Percentiles rank a stretch among this genome's conserved stretches.
These are phyloP conservation scores for Cephalotrichum gorgonifer DNA, from an alignment of 2,329 filamentous ascomycete genomes.

Conservation along the genomic window DNA sequence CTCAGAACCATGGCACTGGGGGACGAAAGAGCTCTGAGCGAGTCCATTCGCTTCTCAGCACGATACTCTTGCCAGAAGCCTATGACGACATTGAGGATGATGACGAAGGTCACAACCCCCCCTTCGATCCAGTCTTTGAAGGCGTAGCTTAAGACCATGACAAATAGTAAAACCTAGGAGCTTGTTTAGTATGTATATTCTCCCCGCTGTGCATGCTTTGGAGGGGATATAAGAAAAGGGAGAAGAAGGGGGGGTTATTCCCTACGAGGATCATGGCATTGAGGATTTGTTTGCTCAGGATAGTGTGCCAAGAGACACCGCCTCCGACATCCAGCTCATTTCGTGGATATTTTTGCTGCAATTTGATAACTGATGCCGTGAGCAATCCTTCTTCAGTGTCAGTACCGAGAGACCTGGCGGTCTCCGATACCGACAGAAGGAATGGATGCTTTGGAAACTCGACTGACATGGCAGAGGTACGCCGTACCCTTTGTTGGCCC, in stretches of 20 bases:
- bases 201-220: slow-evolving; percentile 9
- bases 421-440: slow-evolving; percentile 50
- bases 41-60: slow-evolving; percentile 58
- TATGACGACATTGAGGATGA: slow-evolving; percentile 58
- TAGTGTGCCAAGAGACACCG: slow-evolving; percentile 60
- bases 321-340: slow-evolving; percentile 64
- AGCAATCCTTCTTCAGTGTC: slow-evolving; percentile 58
- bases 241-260: slow-evolving; percentile 7
- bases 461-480: slow-evolving; percentile 23
- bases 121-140: slow-evolving; percentile 59
- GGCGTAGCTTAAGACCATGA: slow-evolving; percentile 62
- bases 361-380: slow-evolving; percentile 44
- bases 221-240: not conserved
- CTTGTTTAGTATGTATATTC: slow-evolving; percentile 14
- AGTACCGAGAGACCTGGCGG: slow-evolving; percentile 50
- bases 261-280: slow-evolving; percentile 68
- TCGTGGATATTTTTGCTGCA: slow-evolving; percentile 49
- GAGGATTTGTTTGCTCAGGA: slow-evolving; percentile 60
- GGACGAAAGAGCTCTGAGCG: slow-evolving; percentile 48
- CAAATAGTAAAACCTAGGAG: slow-evolving; percentile 61
- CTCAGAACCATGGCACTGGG: slow-evolving; percentile 53
- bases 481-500: not conserved
- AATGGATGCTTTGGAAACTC: slow-evolving; percentile 47
- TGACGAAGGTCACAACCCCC: slow-evolving; percentile 56
- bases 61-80: slow-evolving; percentile 56